phyloP scores from a whole-genome alignment of 176 grass and related monocot genomes.

The Poa annua region DNA sequence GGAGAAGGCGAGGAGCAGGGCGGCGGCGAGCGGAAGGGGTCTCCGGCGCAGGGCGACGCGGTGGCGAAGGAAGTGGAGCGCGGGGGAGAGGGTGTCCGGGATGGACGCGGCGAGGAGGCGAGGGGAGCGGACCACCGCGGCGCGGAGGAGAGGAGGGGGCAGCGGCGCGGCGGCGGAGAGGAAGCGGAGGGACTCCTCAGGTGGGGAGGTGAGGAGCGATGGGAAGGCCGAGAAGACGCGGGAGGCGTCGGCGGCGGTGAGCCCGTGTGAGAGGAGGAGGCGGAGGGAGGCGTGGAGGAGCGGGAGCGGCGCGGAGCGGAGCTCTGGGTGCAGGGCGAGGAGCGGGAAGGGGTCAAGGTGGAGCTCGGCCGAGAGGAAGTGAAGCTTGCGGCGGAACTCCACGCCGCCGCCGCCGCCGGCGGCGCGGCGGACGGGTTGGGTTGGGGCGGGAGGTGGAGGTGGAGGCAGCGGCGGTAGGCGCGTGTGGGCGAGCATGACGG shows the following conservation, averaged over 20 bases:
- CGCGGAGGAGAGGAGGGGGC: constrained; percentile 44
- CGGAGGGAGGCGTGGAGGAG: constrained; percentile 51
- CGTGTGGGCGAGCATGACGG: constrained; percentile 32
- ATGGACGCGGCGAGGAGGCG: constrained; percentile 65
- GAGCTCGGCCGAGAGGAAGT: constrained; percentile 56
- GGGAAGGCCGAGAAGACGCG: constrained; percentile 60
- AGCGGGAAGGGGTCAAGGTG: constrained; percentile 64
- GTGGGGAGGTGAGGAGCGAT: constrained; percentile 54
- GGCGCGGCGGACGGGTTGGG: neutral
- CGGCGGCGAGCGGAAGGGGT: constrained; percentile 52
- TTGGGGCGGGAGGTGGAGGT: neutral
- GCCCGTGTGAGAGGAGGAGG: constrained; percentile 63
- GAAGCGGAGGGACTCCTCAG: constrained; percentile 47
- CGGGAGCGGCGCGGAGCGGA: constrained; percentile 55
- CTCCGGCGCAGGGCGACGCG: constrained; percentile 44
- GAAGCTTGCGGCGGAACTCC: constrained; percentile 56
- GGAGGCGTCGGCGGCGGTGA: constrained; percentile 53
- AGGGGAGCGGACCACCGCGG: constrained; percentile 56
- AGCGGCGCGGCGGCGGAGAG: constrained; percentile 55
- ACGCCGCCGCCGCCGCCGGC: constrained; percentile 30
- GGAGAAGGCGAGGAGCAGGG: constrained; percentile 63
- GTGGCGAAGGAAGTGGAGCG: constrained; percentile 57
- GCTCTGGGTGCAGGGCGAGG: constrained; percentile 58
- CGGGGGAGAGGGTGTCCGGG: constrained; percentile 53
- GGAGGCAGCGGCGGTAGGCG: constrained; percentile 8